Base-by-base conservation (phyloP, 306 rosid species). In the Quercus suber region DNA sequence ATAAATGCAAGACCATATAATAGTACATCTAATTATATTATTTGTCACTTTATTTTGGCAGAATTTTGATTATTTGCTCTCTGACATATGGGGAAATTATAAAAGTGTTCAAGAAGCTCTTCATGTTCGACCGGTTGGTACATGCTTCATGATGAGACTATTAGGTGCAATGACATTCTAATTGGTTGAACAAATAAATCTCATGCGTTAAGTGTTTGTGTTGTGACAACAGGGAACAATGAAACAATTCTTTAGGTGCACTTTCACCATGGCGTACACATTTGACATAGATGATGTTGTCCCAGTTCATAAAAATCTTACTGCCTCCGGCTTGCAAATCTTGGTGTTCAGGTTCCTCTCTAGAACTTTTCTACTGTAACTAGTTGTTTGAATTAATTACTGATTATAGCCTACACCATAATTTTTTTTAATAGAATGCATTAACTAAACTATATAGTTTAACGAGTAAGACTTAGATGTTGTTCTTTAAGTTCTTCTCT, bases 31-130 rank as follows among this genome's bases (percentile, higher is more conserved):
- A 3, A 59, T 23, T 59, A 20, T 25, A 59, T 21, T 23, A 1
- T 67, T 67, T 9, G 21, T 49, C 27, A 19, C n/a, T 67, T 19
- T 30, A 13, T 18, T 37, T 8, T 17, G 19, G 71, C 82, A 78
- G 82, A 78, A 78, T 57, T 78, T 78, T 65, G 59, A 73, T 19
- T 78, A 78, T 70, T 37, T 78, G 76, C 70, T 78, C 2, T 17
- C 58, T 13, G 76, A 41, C 51, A 15, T 27, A 41, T 78, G 82
- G 82, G 55, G 55, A 57, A 78, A 78, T 43, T 58, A 69, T n/a
- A 13, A 28, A 58, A 49, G 52, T 21, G 82, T 78, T 76, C 76
- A 43, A 43, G 82, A 69, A 17, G 82, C 82, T 43, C 82, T 78
- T 13, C 51, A 57, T 57, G 82, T 78, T 78, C 70, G 76, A 28